A percentile compares a stretch with the other conserved stretches of the same genome.
phyloP scores from a whole-genome alignment of 2,329 filamentous ascomycete genomes.

The Aspergillus spinulosporus region DNA sequence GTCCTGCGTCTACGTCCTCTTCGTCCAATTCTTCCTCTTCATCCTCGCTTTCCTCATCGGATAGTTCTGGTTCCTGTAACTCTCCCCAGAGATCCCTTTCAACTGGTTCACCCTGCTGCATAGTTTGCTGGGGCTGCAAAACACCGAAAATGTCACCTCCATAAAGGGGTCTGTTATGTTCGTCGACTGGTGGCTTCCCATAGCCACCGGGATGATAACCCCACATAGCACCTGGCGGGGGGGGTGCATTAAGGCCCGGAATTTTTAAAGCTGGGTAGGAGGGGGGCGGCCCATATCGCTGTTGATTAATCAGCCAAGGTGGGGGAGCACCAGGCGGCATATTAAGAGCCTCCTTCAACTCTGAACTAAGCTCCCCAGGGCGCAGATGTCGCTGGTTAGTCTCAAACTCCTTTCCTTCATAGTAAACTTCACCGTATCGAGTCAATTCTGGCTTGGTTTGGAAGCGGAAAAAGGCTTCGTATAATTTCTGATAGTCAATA shows the following conservation, averaged over 20 bases:
- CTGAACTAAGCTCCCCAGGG: conserved; percentile 85
- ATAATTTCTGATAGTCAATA: conserved; percentile 97
- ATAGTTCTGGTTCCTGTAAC: conserved; percentile 75
- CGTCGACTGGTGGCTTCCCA: conserved; percentile 92
- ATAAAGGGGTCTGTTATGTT: conserved; percentile 86
- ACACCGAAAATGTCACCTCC: conserved; percentile 95
- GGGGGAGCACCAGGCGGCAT: conserved; percentile 92
- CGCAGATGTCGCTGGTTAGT: conserved; percentile 89
- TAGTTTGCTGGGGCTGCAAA: conserved; percentile 60
- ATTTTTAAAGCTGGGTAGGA: conserved; percentile 96
- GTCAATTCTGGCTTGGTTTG: conserved; percentile 95
- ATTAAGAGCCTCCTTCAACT: conserved; percentile 86
- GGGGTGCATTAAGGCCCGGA: conserved; percentile 88
- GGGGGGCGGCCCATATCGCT: conserved; percentile 87
- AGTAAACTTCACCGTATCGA: conserved; percentile 97
- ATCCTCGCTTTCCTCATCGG: conserved; percentile 68
- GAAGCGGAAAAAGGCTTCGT: conserved; percentile 97
- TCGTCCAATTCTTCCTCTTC: conserved; percentile 65
- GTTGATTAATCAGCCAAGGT: conserved; percentile 96
- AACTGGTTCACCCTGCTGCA: conserved; percentile 71
- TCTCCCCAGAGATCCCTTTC: conserved; percentile 92
- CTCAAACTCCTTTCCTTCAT: conserved; percentile 97
- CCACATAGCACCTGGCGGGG: conserved; percentile 86
- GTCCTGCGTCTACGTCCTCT: conserved; percentile 53
- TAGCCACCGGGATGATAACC: conserved; percentile 94